Evolutionary conservation across 139 green algal species (phyloP).

Genomic region (Helicosporidium sp.): DNA sequence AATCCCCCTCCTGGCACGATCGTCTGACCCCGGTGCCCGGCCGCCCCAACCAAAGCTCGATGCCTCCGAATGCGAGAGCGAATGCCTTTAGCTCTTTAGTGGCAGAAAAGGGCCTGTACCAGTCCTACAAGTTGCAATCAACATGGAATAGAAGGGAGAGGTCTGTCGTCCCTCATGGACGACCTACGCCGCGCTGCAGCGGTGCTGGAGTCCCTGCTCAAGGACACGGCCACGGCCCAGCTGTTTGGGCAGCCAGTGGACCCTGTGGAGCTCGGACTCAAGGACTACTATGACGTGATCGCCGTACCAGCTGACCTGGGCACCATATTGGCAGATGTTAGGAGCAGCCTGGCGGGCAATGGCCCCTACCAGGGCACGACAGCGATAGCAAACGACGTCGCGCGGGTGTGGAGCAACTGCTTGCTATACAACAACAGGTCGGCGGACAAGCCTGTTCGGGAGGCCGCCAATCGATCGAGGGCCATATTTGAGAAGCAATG

Average conservation of each 20-base stretch:
- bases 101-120: too few species aligned
- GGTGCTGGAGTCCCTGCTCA: constrained; percentile 15
- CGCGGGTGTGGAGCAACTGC: constrained; percentile 38
- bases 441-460: constrained; percentile 12
- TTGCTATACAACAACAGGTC: constrained; percentile 32
- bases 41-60: too few species aligned
- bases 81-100: too few species aligned
- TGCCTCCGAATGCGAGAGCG: too few species aligned
- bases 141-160: too few species aligned
- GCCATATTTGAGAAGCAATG: constrained; percentile 2
- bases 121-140: too few species aligned
- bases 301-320: constrained; percentile 29
- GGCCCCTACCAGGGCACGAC: constrained; percentile 4
- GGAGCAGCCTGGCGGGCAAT: constrained; percentile 2
- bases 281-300: constrained; percentile 46
- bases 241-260: constrained; percentile 41
- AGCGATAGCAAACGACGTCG: constrained; percentile 23
- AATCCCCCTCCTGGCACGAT: too few species aligned
- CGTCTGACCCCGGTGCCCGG: too few species aligned
- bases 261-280: constrained; percentile 7
- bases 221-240: constrained; percentile 6
- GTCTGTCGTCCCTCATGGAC: not conserved
- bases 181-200: not conserved
- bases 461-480: constrained; percentile 1
- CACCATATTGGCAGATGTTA: constrained; percentile 16